These are phyloP conservation scores for Dioszegia aurantiaca DNA, from an alignment of 768 basidiomycete genomes.

Conservation along the genomic window DNA sequence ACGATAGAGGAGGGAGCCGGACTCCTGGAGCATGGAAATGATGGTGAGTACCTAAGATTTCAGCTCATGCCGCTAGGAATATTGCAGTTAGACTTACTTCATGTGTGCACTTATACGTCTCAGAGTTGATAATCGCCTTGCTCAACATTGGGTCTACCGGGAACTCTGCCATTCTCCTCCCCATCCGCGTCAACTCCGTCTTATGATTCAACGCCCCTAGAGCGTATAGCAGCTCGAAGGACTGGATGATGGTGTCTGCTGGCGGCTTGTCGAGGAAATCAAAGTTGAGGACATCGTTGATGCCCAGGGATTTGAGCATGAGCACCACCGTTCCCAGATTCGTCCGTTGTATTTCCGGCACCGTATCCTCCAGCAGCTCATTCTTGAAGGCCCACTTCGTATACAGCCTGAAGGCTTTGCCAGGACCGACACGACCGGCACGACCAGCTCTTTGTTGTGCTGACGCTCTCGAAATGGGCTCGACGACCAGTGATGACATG, in stretches of 20 bases:
- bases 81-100: constrained; percentile 65
- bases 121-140: constrained; percentile 93
- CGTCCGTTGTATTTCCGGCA: constrained; percentile 98
- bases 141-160: constrained; percentile 97
- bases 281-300: constrained; percentile 96
- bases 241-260: constrained; percentile 93
- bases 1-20: constrained; percentile 87
- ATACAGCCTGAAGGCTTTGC: constrained; percentile 96
- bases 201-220: constrained; percentile 92
- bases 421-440: constrained; percentile 95
- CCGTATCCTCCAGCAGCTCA: constrained; percentile 93
- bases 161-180: constrained; percentile 96
- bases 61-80: not conserved
- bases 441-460: constrained; percentile 96
- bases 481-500: constrained; percentile 94
- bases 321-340: constrained; percentile 94
- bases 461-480: constrained; percentile 95
- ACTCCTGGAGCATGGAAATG: constrained; percentile 95
- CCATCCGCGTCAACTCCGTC: constrained; percentile 95
- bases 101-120: constrained; percentile 89
- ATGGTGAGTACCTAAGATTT: constrained; percentile 82
- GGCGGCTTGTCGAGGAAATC: constrained; percentile 99
- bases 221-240: constrained; percentile 88
- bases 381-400: constrained; percentile 98
- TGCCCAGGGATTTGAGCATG: constrained; percentile 90